Evolutionary conservation across 1,284 basidiomycete genomes (phyloP).

Genomic region (Pseudozyma thailandica): DNA sequence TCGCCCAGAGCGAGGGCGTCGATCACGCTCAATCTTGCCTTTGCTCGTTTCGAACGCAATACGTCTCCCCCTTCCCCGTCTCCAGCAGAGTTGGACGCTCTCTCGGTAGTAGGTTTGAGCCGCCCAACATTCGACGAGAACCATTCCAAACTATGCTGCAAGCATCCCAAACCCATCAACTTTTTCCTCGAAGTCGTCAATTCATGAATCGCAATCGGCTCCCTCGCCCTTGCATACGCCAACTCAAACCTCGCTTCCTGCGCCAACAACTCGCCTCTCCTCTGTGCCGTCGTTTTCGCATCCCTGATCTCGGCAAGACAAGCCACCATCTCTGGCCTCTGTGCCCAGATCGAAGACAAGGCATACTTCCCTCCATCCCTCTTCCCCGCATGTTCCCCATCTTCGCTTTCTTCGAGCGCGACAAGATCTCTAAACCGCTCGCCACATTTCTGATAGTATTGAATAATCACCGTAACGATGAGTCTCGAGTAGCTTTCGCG

Average conservation of each 20-base stretch:
- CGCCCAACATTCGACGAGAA: slow-evolving; percentile 49
- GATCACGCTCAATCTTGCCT: slow-evolving; percentile 45
- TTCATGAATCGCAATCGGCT: slow-evolving; percentile 68
- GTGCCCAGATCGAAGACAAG: slow-evolving; percentile 60
- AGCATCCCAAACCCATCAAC: slow-evolving; percentile 79
- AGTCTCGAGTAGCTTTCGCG: slow-evolving; percentile 84
- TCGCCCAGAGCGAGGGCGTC: slow-evolving; percentile 8
- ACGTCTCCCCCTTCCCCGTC: background rate
- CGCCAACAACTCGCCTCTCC: slow-evolving; percentile 33
- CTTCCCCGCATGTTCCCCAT: background rate
- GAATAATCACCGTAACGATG: slow-evolving; percentile 92
- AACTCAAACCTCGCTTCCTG: slow-evolving; percentile 50
- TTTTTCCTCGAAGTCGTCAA: slow-evolving; percentile 82
- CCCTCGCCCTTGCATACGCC: slow-evolving; percentile 18
- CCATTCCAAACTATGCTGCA: slow-evolving; percentile 78
- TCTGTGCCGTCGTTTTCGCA: slow-evolving; percentile 13
- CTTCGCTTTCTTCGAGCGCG: slow-evolving; percentile 59
- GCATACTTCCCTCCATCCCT: slow-evolving; percentile 12
- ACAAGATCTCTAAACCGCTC: slow-evolving; percentile 84
- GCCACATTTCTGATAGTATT: slow-evolving; percentile 94
- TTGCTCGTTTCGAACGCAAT: slow-evolving; percentile 14
- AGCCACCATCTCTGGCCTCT: slow-evolving; percentile 76
- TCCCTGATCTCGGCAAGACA: slow-evolving; percentile 76
- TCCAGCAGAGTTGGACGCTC: background rate
- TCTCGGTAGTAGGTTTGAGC: slow-evolving; percentile 68